Base-by-base conservation (phyloP, 306 rosid species). In the Dryas drummondii region DNA sequence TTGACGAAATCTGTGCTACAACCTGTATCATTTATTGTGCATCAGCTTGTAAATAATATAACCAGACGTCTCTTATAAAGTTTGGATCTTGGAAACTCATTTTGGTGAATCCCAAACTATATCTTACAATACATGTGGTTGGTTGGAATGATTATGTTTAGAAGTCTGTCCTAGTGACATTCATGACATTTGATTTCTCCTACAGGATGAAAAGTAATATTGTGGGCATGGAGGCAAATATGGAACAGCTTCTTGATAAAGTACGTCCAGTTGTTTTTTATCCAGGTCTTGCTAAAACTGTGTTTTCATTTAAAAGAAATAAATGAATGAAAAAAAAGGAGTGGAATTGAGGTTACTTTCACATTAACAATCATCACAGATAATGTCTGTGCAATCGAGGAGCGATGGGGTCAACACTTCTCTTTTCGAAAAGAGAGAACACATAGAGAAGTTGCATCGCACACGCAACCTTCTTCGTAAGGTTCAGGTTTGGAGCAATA, bases 231-330 rank as follows among this genome's bases (percentile, higher is more conserved):
- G 98, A 91, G 82, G 26, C 84, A 42, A 88, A 94, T 72, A 94
- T 91, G 98, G 98, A 94, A 22, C 90, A 88, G 66, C 97, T 94
- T 55, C 98, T 91, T 67, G 93, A 88, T 26, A 94, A 94, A 93
- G 97, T 78, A 62, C 7, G 5, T 16, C 22, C 27, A 14, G 14
- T 65, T 41, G 22, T 63, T 65, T 47, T 9, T 13, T 26, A 56
- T 7, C 53, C 41, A 2, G 7, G 70, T 11, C 54, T 12, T 17
- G 8, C n/a, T 19, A 9, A 46, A 46, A 45, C 79, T 27, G 16
- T 61, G 48, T 48, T 40, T 4, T 2, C 17, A 51, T 62, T 74
- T 78, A 19, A 40, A 60, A 49, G 54, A 47, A n/a, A 56, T 84
- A 84, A 32, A 32, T 32, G 37, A 32, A 32, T 32, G 37, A 52